Conservation (phyloP, 768 basidiomycete genomes). For the Agaricus sinodeliciosus region DNA sequence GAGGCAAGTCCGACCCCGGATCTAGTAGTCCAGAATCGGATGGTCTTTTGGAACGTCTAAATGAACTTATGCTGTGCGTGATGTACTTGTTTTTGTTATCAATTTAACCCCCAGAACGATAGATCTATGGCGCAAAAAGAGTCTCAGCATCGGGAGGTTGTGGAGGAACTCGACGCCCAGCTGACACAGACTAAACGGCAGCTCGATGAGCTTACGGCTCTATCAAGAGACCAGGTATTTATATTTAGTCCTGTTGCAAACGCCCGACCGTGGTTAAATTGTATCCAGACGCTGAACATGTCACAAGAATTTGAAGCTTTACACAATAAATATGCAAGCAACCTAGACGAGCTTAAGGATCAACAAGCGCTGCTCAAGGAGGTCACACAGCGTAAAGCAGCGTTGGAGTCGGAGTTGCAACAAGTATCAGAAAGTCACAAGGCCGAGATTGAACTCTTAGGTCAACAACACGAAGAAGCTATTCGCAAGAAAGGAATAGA, state of each 20-base stretch:
- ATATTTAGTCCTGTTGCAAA: background rate
- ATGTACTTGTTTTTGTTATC: slow-evolving; percentile 1
- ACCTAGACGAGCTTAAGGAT: slow-evolving; percentile 16
- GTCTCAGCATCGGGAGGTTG: slow-evolving; percentile 75
- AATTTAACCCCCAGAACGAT: slow-evolving; percentile 10
- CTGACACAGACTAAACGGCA: slow-evolving; percentile 66
- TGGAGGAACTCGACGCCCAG: slow-evolving; percentile 65
- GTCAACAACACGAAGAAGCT: slow-evolving; percentile 42
- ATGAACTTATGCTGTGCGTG: slow-evolving; percentile 88
- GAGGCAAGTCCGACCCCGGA: slow-evolving; percentile 32
- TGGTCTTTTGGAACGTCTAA: slow-evolving; percentile 72
- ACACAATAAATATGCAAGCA: slow-evolving; percentile 41
- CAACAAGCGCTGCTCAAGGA: slow-evolving; percentile 49
- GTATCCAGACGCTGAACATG: slow-evolving; percentile 70
- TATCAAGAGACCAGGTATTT: slow-evolving; percentile 80
- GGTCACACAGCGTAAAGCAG: slow-evolving; percentile 49
- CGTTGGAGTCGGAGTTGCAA: slow-evolving; percentile 45
- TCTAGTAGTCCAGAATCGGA: slow-evolving; percentile 46
- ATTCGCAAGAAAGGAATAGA: slow-evolving; percentile 22
- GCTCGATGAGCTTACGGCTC: slow-evolving; percentile 72
- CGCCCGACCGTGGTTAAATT: slow-evolving; percentile 1
- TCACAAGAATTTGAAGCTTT: slow-evolving; percentile 79
- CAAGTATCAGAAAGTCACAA: slow-evolving; percentile 44
- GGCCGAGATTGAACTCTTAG: slow-evolving; percentile 39
- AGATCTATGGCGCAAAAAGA: slow-evolving; percentile 99